Conservation (phyloP, 2,329 filamentous ascomycete species). For the Ploettnerulaceae sp. region DNA sequence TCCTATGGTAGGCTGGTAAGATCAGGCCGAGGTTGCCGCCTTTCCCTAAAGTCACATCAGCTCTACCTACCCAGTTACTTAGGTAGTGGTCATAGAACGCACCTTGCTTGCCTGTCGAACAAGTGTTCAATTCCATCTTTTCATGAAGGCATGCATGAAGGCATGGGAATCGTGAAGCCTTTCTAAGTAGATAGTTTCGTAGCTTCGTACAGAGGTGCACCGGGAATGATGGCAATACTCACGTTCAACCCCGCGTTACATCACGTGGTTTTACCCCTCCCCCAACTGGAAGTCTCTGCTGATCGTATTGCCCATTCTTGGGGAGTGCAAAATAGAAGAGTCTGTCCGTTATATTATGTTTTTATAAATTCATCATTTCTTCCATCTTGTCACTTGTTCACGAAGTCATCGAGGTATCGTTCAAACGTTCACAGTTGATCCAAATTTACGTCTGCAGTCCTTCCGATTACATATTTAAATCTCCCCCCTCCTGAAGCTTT, state of each 20-base stretch:
- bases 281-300: not conserved
- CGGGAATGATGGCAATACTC: not conserved
- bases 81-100: too few species aligned
- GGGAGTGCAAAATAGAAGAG: not conserved
- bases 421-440: not conserved
- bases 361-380: not conserved
- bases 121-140: too few species aligned
- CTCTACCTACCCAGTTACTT: too few species aligned
- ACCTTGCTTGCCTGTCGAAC: too few species aligned
- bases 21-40: too few species aligned
- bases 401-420: too few species aligned
- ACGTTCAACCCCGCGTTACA: not conserved
- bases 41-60: too few species aligned
- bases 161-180: too few species aligned
- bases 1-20: too few species aligned
- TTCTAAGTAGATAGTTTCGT: too few species aligned
- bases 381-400: too few species aligned
- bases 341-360: not conserved
- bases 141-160: too few species aligned
- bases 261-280: constrained; percentile 13
- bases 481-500: not conserved
- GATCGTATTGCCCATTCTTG: not conserved
- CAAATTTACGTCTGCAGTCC: not conserved
- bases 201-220: not conserved
- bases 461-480: not conserved